Evolutionary conservation across 331 rosid species (phyloP), one percentile per base, ranked within the genome.

Genomic region (Acacia pycnantha): DNA sequence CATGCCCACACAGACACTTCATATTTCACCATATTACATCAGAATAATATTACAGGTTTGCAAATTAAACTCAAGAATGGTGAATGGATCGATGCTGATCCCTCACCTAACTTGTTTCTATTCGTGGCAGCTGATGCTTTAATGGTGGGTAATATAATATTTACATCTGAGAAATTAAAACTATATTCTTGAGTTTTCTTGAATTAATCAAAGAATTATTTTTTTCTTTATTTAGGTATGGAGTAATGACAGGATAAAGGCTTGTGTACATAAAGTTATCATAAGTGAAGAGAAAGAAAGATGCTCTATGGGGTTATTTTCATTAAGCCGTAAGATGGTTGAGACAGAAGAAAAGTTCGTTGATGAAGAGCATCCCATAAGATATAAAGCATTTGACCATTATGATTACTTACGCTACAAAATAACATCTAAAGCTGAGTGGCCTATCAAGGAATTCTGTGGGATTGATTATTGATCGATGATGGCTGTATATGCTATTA

Each of bases 1-100:
- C 11, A 16, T 26, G 41, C 84, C 82, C 94, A 89, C 70, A 82
- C 87, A 0, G 90, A 90, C 84, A 81, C 82, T 37, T 79, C 86
- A 53, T 88, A 85, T 90, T 65, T 86, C 18, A 81, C 89, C 73
- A 83, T 90, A 74, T 74, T 90, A 40, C 89, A 88, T 75, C 92
- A 88, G 72, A 86, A 61, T 11, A 61, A 61, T 26, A 22, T 61
- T 24, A 35, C 35, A 11, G 67, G 67, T 4, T 61, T 61, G 67
- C 67, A 61, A 27, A 11, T 24, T 61, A 61, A 61, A 61, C 35
- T 61, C 37, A 61, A 5, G 35, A 61, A 26, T 61, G 67, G 37
- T 61, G 67, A 61, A 61, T 61, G 67, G 67, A 26, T 61, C 18
- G 67, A 61, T 26, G 35, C 8, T 61, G 67, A 61, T 61, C 67